Percentiles rank a stretch among this genome's conserved stretches.
Evolutionary conservation across 2,329 filamentous ascomycete species (phyloP).

Genomic region (Neopestalotiopsis rosae): DNA sequence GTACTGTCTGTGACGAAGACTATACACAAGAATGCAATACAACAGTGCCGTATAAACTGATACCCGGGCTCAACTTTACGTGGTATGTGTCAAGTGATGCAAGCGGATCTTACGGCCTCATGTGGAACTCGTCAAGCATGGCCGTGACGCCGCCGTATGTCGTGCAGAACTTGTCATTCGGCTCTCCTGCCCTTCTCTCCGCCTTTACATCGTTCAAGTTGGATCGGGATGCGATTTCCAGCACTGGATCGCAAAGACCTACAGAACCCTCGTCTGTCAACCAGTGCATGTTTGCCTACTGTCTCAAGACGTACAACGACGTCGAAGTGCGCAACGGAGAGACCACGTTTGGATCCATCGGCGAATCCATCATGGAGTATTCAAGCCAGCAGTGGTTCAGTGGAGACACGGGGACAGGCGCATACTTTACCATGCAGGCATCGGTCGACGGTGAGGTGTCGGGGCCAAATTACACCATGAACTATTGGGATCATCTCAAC

Average conservation of each 20-base stretch:
- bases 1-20: background rate
- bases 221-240: background rate
- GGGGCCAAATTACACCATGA: slow-evolving; percentile 14
- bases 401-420: background rate
- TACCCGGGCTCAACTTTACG: background rate
- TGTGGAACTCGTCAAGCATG: slow-evolving; percentile 2
- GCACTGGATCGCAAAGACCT: background rate
- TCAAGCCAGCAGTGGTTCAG: background rate
- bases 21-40: background rate
- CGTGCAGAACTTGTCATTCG: background rate
- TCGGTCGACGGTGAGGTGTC: background rate
- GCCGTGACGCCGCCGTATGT: background rate
- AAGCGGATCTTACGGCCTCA: background rate
- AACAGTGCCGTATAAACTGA: background rate
- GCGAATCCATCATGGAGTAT: slow-evolving; percentile 12
- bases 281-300: slow-evolving; percentile 19
- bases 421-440: slow-evolving; percentile 9
- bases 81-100: background rate
- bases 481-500: slow-evolving; percentile 14
- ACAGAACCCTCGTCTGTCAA: slow-evolving; percentile 13
- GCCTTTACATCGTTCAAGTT: background rate
- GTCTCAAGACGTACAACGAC: slow-evolving; percentile 21
- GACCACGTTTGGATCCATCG: background rate
- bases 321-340: slow-evolving; percentile 14
- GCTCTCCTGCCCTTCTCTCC: background rate